Percentiles rank a stretch among this genome's conserved stretches.
Evolutionary conservation across 1,139 yeast genomes (phyloP).

Genomic region (Protomyces inundatus): DNA sequence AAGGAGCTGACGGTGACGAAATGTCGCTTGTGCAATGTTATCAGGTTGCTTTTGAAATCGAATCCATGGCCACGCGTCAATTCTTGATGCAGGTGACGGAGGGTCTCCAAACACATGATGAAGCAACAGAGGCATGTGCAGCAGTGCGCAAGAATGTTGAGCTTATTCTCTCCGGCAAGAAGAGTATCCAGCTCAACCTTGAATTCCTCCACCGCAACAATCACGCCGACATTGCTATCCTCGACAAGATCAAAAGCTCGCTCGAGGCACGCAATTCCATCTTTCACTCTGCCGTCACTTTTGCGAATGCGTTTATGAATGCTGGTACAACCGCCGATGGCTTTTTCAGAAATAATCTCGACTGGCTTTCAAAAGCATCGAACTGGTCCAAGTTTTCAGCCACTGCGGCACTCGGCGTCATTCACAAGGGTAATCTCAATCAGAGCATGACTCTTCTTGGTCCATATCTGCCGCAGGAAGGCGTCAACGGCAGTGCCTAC

Average conservation of each 20-base stretch:
- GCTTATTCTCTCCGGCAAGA: slow-evolving; percentile 78
- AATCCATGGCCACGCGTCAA: slow-evolving; percentile 88
- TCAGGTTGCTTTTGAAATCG: slow-evolving; percentile 94
- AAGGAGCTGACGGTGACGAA: slow-evolving; percentile 38
- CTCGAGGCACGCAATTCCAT: slow-evolving; percentile 90
- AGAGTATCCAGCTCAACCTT: slow-evolving; percentile 87
- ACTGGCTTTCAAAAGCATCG: slow-evolving; percentile 94
- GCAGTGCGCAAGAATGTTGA: slow-evolving; percentile 8
- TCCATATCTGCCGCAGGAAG: slow-evolving; percentile 71
- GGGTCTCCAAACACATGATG: slow-evolving; percentile 35
- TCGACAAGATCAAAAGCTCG: slow-evolving; percentile 72
- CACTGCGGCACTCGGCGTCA: slow-evolving; percentile 96
- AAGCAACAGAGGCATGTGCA: slow-evolving; percentile 48
- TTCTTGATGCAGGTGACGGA: slow-evolving; percentile 58
- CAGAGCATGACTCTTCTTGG: slow-evolving; percentile 83
- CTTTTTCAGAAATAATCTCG: slow-evolving; percentile 81
- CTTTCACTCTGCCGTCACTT: slow-evolving; percentile 93
- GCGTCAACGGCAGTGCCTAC: slow-evolving; percentile 53
- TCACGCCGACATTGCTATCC: slow-evolving; percentile 75
- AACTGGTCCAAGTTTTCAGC: slow-evolving; percentile 98
- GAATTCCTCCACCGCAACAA: slow-evolving; percentile 83
- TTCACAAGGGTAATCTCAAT: slow-evolving; percentile 88
- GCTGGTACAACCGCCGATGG: slow-evolving; percentile 96
- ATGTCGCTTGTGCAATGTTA: slow-evolving; percentile 56
- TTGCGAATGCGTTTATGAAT: slow-evolving; percentile 90